Percentiles rank a stretch among this genome's conserved stretches.
phyloP scores from a whole-genome alignment of 176 grass and related monocot species.

The Avena sativa region DNA sequence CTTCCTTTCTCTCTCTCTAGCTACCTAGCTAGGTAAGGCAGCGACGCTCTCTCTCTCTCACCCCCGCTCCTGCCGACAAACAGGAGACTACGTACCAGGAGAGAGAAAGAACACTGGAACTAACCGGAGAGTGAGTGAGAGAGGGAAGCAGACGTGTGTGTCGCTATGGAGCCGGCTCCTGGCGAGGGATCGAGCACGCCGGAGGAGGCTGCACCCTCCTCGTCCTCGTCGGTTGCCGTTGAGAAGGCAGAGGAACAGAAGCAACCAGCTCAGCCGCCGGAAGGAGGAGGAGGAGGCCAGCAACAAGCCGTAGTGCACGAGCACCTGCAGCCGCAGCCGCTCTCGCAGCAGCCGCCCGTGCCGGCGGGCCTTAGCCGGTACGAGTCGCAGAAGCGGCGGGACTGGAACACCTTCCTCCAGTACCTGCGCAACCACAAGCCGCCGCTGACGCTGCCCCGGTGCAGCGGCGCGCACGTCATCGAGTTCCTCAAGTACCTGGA shows the following conservation, averaged over 20 bases:
- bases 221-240: constrained; percentile 29
- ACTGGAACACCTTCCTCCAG: constrained; percentile 98
- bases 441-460: constrained; percentile 71
- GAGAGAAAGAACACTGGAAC: constrained; percentile 18
- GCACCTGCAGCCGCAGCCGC: constrained; percentile 43
- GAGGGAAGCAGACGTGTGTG: neutral
- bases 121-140: too few relatives aligned
- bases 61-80: constrained; percentile 16
- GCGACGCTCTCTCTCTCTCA: neutral
- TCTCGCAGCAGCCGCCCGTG: constrained; percentile 28
- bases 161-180: constrained; percentile 58
- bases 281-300: neutral
- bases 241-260: constrained; percentile 35
- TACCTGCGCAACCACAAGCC: constrained; percentile 91
- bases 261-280: neutral
- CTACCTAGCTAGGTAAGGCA: neutral
- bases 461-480: constrained; percentile 81
- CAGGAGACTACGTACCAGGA: constrained; percentile 6
- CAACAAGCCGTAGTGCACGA: constrained; percentile 21
- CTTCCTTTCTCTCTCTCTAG: constrained; percentile 32
- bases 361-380: constrained; percentile 63
- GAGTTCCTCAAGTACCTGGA: constrained; percentile 92
- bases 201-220: constrained; percentile 31
- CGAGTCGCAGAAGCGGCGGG: constrained; percentile 91
- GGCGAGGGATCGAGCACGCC: constrained; percentile 29